Conservation (phyloP, 371 early-diverging fungal genomes). For the Syncephalastrum monosporum region DNA sequence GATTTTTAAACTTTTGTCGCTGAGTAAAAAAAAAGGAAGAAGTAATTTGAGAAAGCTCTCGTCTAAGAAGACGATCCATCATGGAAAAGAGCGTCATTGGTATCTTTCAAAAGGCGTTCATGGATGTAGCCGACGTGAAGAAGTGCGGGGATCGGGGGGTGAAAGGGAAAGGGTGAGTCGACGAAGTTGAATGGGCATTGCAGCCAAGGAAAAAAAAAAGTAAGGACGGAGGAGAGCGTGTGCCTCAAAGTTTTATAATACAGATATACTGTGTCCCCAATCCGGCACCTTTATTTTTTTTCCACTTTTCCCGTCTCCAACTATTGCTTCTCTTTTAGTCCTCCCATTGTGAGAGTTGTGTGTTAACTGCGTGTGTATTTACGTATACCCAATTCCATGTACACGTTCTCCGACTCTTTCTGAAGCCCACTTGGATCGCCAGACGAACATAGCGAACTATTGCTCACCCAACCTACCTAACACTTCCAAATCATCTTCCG, state of each 20-base stretch:
- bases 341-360: conserved; percentile 5
- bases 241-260: conserved; percentile 8
- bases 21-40: background rate
- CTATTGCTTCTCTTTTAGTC: conserved; percentile 16
- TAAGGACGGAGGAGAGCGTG: conserved; percentile 6
- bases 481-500: too few relatives aligned
- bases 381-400: conserved; percentile 3
- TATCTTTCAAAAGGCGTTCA: background rate
- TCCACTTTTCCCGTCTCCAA: conserved; percentile 9
- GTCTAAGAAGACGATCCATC: background rate
- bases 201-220: conserved; percentile 5
- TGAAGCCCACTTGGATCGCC: background rate
- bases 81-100: background rate
- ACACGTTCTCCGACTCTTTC: conserved; percentile 7
- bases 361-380: conserved; percentile 4
- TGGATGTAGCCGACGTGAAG: too few relatives aligned
- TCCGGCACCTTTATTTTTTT: conserved; percentile 9
- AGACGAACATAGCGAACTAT: too few relatives aligned
- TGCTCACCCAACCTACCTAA: too few relatives aligned
- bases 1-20: background rate
- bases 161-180: conserved; percentile 3
- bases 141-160: too few relatives aligned
- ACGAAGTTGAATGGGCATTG: background rate
- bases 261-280: conserved; percentile 7
- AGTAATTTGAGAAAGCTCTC: background rate